Evolutionary conservation across 2,329 filamentous ascomycete genomes (phyloP).

Genomic region (Exophiala sp.): DNA sequence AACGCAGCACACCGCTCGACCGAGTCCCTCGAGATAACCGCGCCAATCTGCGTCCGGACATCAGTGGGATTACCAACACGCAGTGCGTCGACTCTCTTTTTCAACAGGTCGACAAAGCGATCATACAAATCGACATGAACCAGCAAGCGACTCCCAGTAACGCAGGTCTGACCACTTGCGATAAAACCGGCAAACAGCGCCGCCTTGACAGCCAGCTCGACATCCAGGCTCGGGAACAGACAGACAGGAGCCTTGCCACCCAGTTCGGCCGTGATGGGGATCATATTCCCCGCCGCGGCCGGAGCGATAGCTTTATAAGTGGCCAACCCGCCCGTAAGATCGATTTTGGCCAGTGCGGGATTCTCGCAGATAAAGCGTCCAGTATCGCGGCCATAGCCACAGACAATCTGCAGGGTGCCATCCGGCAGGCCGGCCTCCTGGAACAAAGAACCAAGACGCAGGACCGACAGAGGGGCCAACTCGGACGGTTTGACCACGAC

Average conservation of each 20-base stretch:
- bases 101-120: slow-evolving; percentile 37
- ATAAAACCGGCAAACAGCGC: slow-evolving; percentile 44
- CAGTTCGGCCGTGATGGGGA: slow-evolving; percentile 29
- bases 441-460: slow-evolving; percentile 38
- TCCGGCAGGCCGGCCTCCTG: slow-evolving; percentile 40
- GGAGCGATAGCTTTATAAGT: slow-evolving; percentile 29
- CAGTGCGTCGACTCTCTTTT: slow-evolving; percentile 46
- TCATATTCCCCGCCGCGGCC: slow-evolving; percentile 22
- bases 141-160: slow-evolving; percentile 51
- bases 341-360: slow-evolving; percentile 26
- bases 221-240: slow-evolving; percentile 27
- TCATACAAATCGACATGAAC: slow-evolving; percentile 44
- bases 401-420: slow-evolving; percentile 44
- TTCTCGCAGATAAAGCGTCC: slow-evolving; percentile 47
- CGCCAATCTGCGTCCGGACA: slow-evolving; percentile 56
- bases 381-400: slow-evolving; percentile 50
- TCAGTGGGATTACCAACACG: slow-evolving; percentile 56
- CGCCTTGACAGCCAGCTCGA: slow-evolving; percentile 27
- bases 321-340: slow-evolving; percentile 27
- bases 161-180: slow-evolving; percentile 52
- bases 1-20: slow-evolving; percentile 41
- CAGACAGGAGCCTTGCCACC: slow-evolving; percentile 31
- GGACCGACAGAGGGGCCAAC: slow-evolving; percentile 40
- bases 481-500: slow-evolving; percentile 40
- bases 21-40: slow-evolving; percentile 48